phyloP scores from a whole-genome alignment of 441 rosid species.

The Populus hybrid region DNA sequence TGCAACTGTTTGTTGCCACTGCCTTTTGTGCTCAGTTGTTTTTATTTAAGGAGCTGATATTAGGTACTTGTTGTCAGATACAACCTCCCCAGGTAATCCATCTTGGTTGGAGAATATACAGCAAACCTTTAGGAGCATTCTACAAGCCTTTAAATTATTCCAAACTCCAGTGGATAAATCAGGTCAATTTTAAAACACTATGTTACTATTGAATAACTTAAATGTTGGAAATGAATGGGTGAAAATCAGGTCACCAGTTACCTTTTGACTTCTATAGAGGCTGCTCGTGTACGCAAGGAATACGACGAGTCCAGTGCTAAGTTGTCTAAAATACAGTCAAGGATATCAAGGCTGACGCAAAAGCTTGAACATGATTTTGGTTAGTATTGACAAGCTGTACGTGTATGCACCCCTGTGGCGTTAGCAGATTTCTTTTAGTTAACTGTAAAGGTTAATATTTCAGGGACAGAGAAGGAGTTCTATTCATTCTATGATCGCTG shows the following conservation, averaged over 20 bases:
- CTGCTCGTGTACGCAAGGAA: conserved; percentile 78
- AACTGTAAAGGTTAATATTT: conserved; percentile 22
- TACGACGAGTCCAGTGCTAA: conserved; percentile 78
- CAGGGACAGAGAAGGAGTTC: conserved; percentile 97
- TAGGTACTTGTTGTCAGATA: conserved; percentile 35
- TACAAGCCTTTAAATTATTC: conserved; percentile 74
- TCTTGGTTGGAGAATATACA: conserved; percentile 96
- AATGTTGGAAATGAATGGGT: neutral
- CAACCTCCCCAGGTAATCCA: conserved; percentile 41
- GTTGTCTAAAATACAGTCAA: conserved; percentile 80
- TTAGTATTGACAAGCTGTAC: conserved; percentile 39
- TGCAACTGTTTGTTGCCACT: conserved; percentile 15
- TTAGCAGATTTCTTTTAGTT: conserved; percentile 18
- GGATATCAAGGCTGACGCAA: conserved; percentile 73
- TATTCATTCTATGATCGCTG: conserved; percentile 76
- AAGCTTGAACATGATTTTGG: conserved; percentile 92
- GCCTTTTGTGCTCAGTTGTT: neutral
- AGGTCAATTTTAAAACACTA: conserved; percentile 36
- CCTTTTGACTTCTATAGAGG: conserved; percentile 51
- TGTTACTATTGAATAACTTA: neutral
- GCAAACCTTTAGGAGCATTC: conserved; percentile 52
- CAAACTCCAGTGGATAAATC: conserved; percentile 76
- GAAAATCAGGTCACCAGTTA: conserved; percentile 13
- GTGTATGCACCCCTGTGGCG: conserved; percentile 1
- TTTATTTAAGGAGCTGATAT: conserved; percentile 1